Percentiles rank a stretch among this genome's conserved stretches.
Conservation (phyloP, 352 stramenopile genomes). For the Peronospora farinosa region DNA sequence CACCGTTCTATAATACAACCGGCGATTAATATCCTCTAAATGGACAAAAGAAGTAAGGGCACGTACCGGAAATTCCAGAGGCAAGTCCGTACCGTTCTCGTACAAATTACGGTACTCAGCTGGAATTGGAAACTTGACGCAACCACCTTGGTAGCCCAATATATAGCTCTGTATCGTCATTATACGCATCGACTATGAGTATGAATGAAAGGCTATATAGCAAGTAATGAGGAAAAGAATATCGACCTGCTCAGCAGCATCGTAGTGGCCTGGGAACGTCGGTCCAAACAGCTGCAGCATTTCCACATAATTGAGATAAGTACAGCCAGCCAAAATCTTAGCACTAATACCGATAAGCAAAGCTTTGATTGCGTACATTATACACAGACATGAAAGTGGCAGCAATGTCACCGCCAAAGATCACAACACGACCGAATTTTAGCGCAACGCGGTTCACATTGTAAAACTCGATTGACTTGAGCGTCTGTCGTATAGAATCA, state of each 20-base stretch:
- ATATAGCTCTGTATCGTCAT: constrained; percentile 47
- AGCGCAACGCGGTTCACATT: constrained; percentile 67
- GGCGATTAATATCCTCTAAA: background rate
- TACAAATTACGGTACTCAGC: constrained; percentile 67
- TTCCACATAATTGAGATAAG: background rate
- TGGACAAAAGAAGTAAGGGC: background rate
- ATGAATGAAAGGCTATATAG: background rate
- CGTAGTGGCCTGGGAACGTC: constrained; percentile 75
- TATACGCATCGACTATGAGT: background rate
- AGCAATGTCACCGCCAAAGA: constrained; percentile 71
- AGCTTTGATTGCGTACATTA: constrained; percentile 41
- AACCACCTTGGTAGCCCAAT: constrained; percentile 64
- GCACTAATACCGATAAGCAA: background rate
- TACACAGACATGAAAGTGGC: constrained; percentile 86
- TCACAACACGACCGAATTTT: constrained; percentile 76
- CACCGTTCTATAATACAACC: constrained; percentile 45
- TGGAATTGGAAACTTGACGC: constrained; percentile 75
- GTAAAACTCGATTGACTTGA: constrained; percentile 76
- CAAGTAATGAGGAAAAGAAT: background rate
- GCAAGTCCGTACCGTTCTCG: constrained; percentile 65
- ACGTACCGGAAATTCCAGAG: constrained; percentile 72
- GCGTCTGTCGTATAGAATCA: constrained; percentile 56
- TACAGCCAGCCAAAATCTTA: background rate
- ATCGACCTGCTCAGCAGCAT: constrained; percentile 50
- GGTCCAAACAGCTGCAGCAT: constrained; percentile 66